phyloP scores from a whole-genome alignment of 495 filamentous ascomycete species.

The Stereocaulon alpinum region DNA sequence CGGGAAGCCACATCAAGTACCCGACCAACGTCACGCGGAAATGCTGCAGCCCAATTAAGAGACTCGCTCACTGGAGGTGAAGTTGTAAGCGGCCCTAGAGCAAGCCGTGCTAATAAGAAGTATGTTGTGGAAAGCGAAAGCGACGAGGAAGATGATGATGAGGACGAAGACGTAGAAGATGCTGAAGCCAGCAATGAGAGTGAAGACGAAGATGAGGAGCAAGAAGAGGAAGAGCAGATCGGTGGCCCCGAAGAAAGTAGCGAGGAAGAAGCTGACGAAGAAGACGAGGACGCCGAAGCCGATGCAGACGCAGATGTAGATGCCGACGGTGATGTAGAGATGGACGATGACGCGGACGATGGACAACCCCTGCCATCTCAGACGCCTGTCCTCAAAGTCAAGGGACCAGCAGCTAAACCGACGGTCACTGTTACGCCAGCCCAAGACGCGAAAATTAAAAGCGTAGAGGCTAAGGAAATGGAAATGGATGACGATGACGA shows the following conservation, averaged over 20 bases:
- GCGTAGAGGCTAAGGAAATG: conserved; percentile 53
- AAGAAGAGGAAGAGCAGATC: conserved; percentile 41
- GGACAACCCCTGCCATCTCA: conserved; percentile 26
- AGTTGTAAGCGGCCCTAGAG: conserved; percentile 50
- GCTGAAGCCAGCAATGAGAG: conserved; percentile 30
- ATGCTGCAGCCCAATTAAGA: conserved; percentile 23
- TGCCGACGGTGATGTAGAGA: conserved; percentile 41
- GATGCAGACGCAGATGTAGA: conserved; percentile 40
- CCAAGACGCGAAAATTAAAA: conserved; percentile 32
- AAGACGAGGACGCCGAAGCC: conserved; percentile 45
- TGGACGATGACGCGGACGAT: conserved; percentile 50
- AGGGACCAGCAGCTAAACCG: conserved; percentile 24
- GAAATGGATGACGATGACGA: conserved; percentile 45
- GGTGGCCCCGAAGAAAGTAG: conserved; percentile 27
- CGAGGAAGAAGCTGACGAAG: conserved; percentile 43
- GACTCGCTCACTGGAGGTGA: conserved; percentile 24
- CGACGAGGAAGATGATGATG: conserved; percentile 41
- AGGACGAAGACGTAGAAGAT: conserved; percentile 39
- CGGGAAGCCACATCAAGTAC: conserved; percentile 54
- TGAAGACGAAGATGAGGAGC: conserved; percentile 42
- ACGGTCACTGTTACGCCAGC: conserved; percentile 31
- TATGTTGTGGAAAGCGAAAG: conserved; percentile 56
- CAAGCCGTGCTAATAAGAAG: conserved; percentile 55
- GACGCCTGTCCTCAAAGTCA: conserved; percentile 24
- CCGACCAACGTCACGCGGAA: conserved; percentile 16